phyloP scores from a whole-genome alignment of 495 filamentous ascomycete species.

The Pseudevernia furfuracea region DNA sequence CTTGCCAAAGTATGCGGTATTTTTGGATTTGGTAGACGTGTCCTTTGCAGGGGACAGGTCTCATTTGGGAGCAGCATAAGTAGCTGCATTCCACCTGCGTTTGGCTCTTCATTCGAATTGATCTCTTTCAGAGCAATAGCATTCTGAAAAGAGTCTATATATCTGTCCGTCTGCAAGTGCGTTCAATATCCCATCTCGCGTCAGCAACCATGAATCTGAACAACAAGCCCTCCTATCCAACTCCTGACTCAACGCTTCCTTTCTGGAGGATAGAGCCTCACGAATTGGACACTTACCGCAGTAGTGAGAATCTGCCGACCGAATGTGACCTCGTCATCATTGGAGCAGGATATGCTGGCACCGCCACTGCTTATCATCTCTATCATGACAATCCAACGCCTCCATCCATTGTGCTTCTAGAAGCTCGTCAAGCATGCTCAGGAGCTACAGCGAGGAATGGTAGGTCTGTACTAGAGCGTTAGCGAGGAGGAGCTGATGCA shows the following conservation, averaged over 20 bases:
- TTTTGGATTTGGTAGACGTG: no score
- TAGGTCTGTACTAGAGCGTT: neutral
- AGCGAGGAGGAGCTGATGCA: neutral
- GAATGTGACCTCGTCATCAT: neutral
- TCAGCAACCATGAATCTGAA: neutral
- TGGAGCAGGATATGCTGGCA: neutral
- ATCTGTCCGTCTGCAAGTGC: no score
- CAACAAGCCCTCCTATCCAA: neutral
- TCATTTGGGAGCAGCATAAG: no score
- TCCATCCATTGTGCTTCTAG: neutral
- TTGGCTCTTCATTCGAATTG: no score
- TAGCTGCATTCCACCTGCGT: no score
- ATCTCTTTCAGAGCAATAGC: no score
- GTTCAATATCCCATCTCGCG: no score
- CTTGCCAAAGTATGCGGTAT: no score
- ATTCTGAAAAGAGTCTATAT: no score
- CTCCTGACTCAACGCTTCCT: neutral
- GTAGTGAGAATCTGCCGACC: neutral
- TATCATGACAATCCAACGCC: neutral
- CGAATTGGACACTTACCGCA: neutral
- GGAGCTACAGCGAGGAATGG: constrained; percentile 8
- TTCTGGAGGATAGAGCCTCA: constrained; percentile 4
- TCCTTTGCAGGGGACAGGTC: no score
- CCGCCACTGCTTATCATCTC: neutral
- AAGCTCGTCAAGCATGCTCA: constrained; percentile 10